phyloP scores from a whole-genome alignment of 176 grass and related monocot species.

The Paspalum notatum region DNA sequence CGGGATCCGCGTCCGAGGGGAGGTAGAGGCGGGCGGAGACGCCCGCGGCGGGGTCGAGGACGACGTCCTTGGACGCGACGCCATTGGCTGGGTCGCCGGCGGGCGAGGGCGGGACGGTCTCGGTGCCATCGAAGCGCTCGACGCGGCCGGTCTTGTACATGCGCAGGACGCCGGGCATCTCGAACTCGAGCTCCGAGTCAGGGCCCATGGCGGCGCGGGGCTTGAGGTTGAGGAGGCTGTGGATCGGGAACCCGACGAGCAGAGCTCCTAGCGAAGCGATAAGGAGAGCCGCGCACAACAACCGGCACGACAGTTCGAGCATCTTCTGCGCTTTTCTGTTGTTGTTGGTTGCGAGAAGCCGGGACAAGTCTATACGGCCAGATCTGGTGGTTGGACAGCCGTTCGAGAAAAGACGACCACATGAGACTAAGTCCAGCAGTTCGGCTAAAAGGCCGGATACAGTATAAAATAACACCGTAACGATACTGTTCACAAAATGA shows the following conservation, averaged over 20 bases:
- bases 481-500: too few relatives aligned
- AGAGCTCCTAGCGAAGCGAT: slow-evolving; percentile 35
- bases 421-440: too few relatives aligned
- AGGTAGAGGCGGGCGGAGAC: slow-evolving; percentile 71
- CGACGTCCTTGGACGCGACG: slow-evolving; percentile 69
- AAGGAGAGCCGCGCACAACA: slow-evolving; percentile 34
- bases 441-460: too few relatives aligned
- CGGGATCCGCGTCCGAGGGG: background rate
- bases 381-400: background rate
- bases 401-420: background rate
- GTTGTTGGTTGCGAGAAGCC: background rate
- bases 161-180: slow-evolving; percentile 48
- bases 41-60: slow-evolving; percentile 43
- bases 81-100: slow-evolving; percentile 50
- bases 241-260: slow-evolving; percentile 29
- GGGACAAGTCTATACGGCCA: background rate
- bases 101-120: slow-evolving; percentile 55
- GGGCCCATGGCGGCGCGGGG: slow-evolving; percentile 45
- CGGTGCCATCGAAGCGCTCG: slow-evolving; percentile 68
- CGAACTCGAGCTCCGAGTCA: slow-evolving; percentile 54
- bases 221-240: slow-evolving; percentile 1
- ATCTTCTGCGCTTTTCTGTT: background rate
- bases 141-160: slow-evolving; percentile 69
- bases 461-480: too few relatives aligned
- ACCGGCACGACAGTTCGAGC: slow-evolving; percentile 10